A percentile compares a stretch with the other conserved stretches of the same genome.
Conservation (phyloP, 768 basidiomycete species). For the Phanerochaete sordida region DNA sequence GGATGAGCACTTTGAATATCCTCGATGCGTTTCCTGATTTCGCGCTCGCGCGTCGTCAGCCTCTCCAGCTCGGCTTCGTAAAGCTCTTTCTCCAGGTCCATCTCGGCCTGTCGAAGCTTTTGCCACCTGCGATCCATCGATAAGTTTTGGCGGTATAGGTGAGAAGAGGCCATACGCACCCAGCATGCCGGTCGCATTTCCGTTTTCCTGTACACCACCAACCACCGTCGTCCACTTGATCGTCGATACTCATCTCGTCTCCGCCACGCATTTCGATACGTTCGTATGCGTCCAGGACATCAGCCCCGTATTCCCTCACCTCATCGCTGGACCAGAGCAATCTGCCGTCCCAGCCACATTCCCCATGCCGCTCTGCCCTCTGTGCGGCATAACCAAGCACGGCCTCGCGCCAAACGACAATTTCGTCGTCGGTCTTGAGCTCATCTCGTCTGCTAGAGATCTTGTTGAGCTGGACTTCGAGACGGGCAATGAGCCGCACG, state of each 20-base stretch:
- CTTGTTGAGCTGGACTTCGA: slow-evolving; percentile 51
- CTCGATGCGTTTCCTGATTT: slow-evolving; percentile 74
- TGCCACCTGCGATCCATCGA: slow-evolving; percentile 60
- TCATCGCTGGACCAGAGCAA: slow-evolving; percentile 82
- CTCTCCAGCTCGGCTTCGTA: slow-evolving; percentile 64
- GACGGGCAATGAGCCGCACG: slow-evolving; percentile 51
- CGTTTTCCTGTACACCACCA: slow-evolving; percentile 82
- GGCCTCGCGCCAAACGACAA: slow-evolving; percentile 66
- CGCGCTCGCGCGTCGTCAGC: slow-evolving; percentile 72
- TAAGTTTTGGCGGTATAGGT: not conserved
- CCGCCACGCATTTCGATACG: slow-evolving; percentile 28
- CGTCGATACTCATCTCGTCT: slow-evolving; percentile 37
- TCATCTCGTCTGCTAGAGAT: slow-evolving; percentile 60
- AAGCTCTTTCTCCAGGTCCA: slow-evolving; percentile 71
- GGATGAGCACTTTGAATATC: slow-evolving; percentile 39
- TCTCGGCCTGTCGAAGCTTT: slow-evolving; percentile 66
- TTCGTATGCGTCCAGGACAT: slow-evolving; percentile 69
- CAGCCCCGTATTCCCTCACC: slow-evolving; percentile 63
- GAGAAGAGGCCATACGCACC: slow-evolving; percentile 38
- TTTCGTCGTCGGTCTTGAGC: slow-evolving; percentile 66
- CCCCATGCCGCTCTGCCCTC: slow-evolving; percentile 57
- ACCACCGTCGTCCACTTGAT: slow-evolving; percentile 32
- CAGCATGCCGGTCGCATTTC: slow-evolving; percentile 75
- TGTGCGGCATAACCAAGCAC: slow-evolving; percentile 65
- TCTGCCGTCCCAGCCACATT: slow-evolving; percentile 89